Percentiles rank a stretch among this genome's conserved stretches.
Evolutionary conservation across 495 filamentous ascomycete genomes (phyloP).

Genomic region (Parmelia sp.): DNA sequence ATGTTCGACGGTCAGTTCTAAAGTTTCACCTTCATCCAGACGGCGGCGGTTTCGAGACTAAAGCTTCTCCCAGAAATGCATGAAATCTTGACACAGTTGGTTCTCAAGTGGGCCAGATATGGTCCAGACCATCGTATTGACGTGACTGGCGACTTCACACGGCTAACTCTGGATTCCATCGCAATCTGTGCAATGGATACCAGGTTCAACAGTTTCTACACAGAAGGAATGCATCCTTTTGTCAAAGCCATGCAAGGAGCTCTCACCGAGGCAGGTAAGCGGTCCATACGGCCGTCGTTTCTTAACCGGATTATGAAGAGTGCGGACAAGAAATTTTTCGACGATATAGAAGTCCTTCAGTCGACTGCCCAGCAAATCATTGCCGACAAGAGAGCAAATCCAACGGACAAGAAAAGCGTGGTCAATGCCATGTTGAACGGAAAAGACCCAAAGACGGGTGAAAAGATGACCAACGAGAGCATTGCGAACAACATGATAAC

Average conservation of each 20-base stretch:
- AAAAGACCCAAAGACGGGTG: slow-evolving; percentile 59
- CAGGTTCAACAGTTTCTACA: slow-evolving; percentile 71
- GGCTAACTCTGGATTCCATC: slow-evolving; percentile 66
- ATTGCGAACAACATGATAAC: slow-evolving; percentile 10
- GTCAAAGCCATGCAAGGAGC: slow-evolving; percentile 57
- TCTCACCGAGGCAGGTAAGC: slow-evolving; percentile 48
- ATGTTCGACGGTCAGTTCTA: slow-evolving; percentile 52
- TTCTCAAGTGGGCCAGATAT: slow-evolving; percentile 67
- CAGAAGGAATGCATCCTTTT: slow-evolving; percentile 60
- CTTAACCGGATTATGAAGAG: slow-evolving; percentile 36
- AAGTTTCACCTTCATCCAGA: too few species aligned
- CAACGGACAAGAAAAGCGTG: slow-evolving; percentile 58
- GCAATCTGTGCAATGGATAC: slow-evolving; percentile 67
- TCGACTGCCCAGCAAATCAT: slow-evolving; percentile 54
- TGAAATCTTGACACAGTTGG: slow-evolving; percentile 59
- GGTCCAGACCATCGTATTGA: slow-evolving; percentile 51
- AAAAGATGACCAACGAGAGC: slow-evolving; percentile 41
- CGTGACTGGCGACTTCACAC: slow-evolving; percentile 67
- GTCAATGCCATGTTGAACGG: slow-evolving; percentile 64
- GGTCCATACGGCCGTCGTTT: slow-evolving; percentile 47
- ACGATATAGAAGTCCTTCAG: slow-evolving; percentile 51
- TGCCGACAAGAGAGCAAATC: slow-evolving; percentile 49
- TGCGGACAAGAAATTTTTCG: slow-evolving; percentile 50
- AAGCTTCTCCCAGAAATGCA: slow-evolving; percentile 50
- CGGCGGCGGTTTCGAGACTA: not conserved